phyloP scores from a whole-genome alignment of 2,329 filamentous ascomycete species.

The Talaromyces verruculosus region DNA sequence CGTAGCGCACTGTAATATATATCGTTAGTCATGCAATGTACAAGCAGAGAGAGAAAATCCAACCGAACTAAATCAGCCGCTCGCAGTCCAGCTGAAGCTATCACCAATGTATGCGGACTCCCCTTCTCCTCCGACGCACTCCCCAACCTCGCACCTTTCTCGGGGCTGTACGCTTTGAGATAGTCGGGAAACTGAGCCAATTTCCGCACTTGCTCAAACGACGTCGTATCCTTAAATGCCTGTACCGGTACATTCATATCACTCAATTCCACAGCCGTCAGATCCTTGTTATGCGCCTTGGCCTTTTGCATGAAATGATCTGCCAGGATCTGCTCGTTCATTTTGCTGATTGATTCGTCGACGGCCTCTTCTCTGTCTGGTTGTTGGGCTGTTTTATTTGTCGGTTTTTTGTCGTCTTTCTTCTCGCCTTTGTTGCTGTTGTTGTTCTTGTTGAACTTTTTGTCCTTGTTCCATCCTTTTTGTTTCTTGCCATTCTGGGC shows the following conservation, averaged over 20 bases:
- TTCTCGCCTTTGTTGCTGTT: conserved; percentile 27
- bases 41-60: conserved; percentile 24
- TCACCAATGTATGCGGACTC: conserved; percentile 79
- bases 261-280: conserved; percentile 80
- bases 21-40: not conserved
- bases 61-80: conserved; percentile 81
- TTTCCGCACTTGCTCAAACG: conserved; percentile 64
- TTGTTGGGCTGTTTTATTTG: conserved; percentile 24
- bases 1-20: conserved; percentile 60
- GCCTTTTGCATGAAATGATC: conserved; percentile 82
- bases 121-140: conserved; percentile 68
- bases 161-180: conserved; percentile 61
- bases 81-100: conserved; percentile 80
- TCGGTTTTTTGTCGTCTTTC: conserved; percentile 23
- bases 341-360: conserved; percentile 75
- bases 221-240: conserved; percentile 76
- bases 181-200: conserved; percentile 76
- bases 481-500: conserved; percentile 25
- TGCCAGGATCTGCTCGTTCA: conserved; percentile 79
- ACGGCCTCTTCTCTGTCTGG: conserved; percentile 68
- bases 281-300: conserved; percentile 71
- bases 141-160: conserved; percentile 59
- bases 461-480: conserved; percentile 31
- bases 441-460: conserved; percentile 28
- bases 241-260: conserved; percentile 76